These are phyloP conservation scores for Exophiala sideris DNA, from an alignment of 2,329 filamentous ascomycete genomes.

Conservation along the genomic window DNA sequence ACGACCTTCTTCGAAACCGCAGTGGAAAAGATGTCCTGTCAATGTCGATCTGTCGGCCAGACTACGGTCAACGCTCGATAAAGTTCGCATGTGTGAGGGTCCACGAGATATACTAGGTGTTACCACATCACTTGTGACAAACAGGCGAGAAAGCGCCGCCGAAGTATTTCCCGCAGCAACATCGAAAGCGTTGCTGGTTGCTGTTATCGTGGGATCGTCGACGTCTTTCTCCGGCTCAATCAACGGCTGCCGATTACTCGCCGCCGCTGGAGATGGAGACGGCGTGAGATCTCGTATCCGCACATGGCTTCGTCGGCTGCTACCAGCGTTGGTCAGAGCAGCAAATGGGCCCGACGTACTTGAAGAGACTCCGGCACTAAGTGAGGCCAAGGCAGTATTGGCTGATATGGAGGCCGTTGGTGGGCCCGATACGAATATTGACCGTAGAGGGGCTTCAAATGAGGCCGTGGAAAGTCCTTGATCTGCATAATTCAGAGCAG, in stretches of 20 bases:
- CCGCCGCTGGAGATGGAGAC: conserved; percentile 9
- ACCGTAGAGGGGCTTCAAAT: conserved; percentile 34
- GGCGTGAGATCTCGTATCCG: conserved; percentile 14
- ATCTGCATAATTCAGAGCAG: conserved; percentile 13
- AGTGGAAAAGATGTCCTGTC: conserved; percentile 51
- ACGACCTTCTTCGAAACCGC: conserved; percentile 50
- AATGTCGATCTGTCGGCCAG: conserved; percentile 40
- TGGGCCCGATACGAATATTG: conserved; percentile 35
- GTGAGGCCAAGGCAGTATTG: conserved; percentile 35
- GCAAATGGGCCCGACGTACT: conserved; percentile 31
- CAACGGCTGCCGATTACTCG: conserved; percentile 23
- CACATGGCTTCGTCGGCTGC: conserved; percentile 16
- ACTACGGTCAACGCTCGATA: conserved; percentile 25
- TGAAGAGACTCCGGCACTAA: conserved; percentile 31
- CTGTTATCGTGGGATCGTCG: conserved; percentile 30
- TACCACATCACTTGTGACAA: conserved; percentile 26
- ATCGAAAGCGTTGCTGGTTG: conserved; percentile 17
- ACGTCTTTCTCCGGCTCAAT: conserved; percentile 34
- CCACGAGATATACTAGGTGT: conserved; percentile 29
- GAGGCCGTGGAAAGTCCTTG: conserved; percentile 22
- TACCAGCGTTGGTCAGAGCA: conserved; percentile 24
- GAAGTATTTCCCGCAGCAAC: conserved; percentile 27
- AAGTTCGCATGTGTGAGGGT: conserved; percentile 29
- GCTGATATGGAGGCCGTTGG: conserved; percentile 36
- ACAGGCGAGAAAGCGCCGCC: conserved; percentile 31